A percentile compares a stretch with the other conserved stretches of the same genome.
These are phyloP conservation scores for Petunia secreta DNA, from an alignment of 257 asterid species.

Conservation along the genomic window DNA sequence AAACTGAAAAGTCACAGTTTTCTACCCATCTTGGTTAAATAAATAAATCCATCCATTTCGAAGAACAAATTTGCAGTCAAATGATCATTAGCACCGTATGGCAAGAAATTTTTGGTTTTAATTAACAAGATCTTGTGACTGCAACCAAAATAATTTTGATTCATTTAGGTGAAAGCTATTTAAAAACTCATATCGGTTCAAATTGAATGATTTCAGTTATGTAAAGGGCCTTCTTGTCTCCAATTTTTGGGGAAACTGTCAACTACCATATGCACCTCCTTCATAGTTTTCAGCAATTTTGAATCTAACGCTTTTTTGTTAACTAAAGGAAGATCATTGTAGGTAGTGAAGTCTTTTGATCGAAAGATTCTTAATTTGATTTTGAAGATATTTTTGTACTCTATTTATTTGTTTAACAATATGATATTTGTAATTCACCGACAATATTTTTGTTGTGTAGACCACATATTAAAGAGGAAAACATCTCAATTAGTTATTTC, in stretches of 20 bases:
- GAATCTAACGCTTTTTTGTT: background rate
- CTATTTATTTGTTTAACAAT: background rate
- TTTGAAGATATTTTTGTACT: slow-evolving; percentile 16
- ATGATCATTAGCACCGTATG: background rate
- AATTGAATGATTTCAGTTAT: background rate
- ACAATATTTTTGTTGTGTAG: background rate
- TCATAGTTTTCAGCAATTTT: background rate
- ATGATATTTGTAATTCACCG: background rate
- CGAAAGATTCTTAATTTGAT: background rate
- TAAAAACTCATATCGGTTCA: background rate
- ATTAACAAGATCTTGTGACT: slow-evolving; percentile 11
- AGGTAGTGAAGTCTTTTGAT: background rate
- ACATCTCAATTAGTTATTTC: no score
- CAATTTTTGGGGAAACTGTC: background rate
- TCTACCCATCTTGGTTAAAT: background rate
- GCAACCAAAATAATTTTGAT: background rate
- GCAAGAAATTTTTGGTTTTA: background rate
- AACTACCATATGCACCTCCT: background rate
- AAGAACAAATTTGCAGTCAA: background rate
- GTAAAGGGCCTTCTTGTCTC: slow-evolving; percentile 2
- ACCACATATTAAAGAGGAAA: background rate
- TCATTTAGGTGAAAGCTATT: background rate
- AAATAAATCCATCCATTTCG: background rate
- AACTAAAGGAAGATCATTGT: background rate
- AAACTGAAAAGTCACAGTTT: background rate